A percentile compares a stretch with the other conserved stretches of the same genome.
These are phyloP conservation scores for Cercophora newfieldiana DNA, from an alignment of 495 filamentous ascomycete species.

Conservation along the genomic window DNA sequence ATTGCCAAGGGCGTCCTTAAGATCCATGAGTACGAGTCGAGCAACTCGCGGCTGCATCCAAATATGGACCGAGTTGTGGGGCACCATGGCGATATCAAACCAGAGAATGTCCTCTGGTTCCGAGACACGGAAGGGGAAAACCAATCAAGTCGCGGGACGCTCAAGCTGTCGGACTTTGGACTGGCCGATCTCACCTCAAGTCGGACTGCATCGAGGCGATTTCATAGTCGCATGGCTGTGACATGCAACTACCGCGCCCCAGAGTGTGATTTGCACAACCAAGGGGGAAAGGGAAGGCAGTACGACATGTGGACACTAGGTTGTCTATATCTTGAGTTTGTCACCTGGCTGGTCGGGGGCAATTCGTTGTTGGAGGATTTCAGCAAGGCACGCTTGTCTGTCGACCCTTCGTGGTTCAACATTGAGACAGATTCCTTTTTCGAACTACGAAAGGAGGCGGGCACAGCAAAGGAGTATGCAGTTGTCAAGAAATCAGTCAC, in stretches of 20 bases:
- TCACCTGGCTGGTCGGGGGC: slow-evolving; percentile 28
- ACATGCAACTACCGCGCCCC: slow-evolving; percentile 26
- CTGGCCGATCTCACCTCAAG: slow-evolving; percentile 14
- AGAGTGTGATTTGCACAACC: slow-evolving; percentile 24
- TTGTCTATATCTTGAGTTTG: slow-evolving; percentile 35
- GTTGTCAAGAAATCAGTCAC: slow-evolving; percentile 3
- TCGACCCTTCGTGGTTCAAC: neutral
- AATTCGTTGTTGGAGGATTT: slow-evolving; percentile 7
- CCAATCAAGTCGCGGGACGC: neutral
- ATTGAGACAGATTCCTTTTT: slow-evolving; percentile 6
- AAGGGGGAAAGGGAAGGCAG: slow-evolving; percentile 4
- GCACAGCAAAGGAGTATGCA: neutral
- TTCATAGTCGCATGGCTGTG: neutral
- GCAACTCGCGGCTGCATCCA: slow-evolving; percentile 20
- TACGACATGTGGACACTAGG: slow-evolving; percentile 39
- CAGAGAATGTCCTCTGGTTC: slow-evolving; percentile 31
- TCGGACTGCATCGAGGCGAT: neutral
- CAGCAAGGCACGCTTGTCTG: neutral
- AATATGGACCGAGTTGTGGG: neutral
- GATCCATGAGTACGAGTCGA: slow-evolving; percentile 21
- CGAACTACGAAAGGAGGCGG: neutral
- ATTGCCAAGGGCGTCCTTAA: slow-evolving; percentile 23
- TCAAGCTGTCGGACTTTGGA: slow-evolving; percentile 29
- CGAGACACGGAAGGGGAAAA: neutral
- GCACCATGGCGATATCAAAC: slow-evolving; percentile 31